phyloP scores from a whole-genome alignment of 164 flowering plant genomes.

The Nelumbo lutea region DNA sequence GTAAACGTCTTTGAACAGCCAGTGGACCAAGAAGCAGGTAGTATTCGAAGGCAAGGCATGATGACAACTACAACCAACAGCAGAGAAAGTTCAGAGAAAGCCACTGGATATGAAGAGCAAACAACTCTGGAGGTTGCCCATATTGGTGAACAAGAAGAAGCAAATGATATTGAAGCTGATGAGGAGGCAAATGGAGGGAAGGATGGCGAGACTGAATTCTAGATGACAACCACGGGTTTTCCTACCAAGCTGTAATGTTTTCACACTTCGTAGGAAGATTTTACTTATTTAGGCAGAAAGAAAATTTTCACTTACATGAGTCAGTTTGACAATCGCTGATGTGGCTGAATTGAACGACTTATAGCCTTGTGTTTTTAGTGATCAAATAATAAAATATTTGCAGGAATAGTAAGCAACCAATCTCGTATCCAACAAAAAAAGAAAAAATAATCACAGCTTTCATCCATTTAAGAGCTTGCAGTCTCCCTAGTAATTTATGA shows the following conservation, averaged over 20 bases:
- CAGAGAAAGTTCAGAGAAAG: not conserved
- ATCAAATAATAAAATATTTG: too few species aligned
- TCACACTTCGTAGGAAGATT: not conserved
- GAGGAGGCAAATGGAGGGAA: not conserved
- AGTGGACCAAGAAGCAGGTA: constrained; percentile 9
- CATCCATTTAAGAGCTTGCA: too few species aligned
- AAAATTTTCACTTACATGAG: too few species aligned
- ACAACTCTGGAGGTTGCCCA: constrained; percentile 14
- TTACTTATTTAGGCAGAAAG: too few species aligned
- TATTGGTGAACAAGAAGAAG: constrained; percentile 1
- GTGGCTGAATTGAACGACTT: too few species aligned
- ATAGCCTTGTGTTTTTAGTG: too few species aligned
- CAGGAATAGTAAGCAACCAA: too few species aligned
- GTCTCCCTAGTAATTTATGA: too few species aligned
- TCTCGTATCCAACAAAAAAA: too few species aligned
- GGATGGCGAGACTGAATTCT: constrained; percentile 21
- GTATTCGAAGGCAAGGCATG: not conserved
- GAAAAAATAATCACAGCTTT: too few species aligned
- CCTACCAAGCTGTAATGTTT: not conserved
- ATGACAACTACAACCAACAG: too few species aligned
- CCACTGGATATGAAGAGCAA: not conserved
- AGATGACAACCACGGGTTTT: not conserved
- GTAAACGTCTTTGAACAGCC: constrained; percentile 1
- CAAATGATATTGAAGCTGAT: constrained; percentile 5
- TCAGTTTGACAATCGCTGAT: too few species aligned